A percentile compares a stretch with the other conserved stretches of the same genome.
These are phyloP conservation scores for Beauveria sp. DNA, from an alignment of 2,329 filamentous ascomycete genomes.

Conservation along the genomic window DNA sequence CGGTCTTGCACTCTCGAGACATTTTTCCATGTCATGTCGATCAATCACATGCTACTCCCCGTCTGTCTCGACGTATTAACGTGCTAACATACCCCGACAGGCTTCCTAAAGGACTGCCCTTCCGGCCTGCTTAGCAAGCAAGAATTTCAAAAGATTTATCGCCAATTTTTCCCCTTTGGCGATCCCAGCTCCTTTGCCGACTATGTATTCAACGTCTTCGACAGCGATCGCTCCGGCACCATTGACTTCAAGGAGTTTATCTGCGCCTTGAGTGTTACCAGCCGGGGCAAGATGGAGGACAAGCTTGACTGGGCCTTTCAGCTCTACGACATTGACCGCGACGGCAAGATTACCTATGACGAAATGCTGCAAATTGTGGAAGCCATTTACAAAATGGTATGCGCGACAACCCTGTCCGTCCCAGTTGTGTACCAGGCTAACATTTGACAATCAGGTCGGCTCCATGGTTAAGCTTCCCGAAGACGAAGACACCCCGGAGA, in stretches of 20 bases:
- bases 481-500: slow-evolving; percentile 98
- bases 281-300: slow-evolving; percentile 97
- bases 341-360: slow-evolving; percentile 97
- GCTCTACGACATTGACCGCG: slow-evolving; percentile 97
- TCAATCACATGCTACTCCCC: too few relatives aligned
- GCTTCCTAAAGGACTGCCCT: slow-evolving; percentile 96
- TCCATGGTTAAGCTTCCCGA: slow-evolving; percentile 99
- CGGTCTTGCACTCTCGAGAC: too few relatives aligned
- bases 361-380: slow-evolving; percentile 99
- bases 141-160: slow-evolving; percentile 99
- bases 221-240: slow-evolving; percentile 91
- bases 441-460: slow-evolving; percentile 58
- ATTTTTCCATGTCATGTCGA: too few relatives aligned
- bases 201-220: slow-evolving; percentile 99
- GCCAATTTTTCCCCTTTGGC: slow-evolving; percentile 98
- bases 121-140: slow-evolving; percentile 95
- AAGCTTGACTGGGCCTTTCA: slow-evolving; percentile 99
- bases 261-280: slow-evolving; percentile 93
- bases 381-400: slow-evolving; percentile 99
- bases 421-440: neutral
- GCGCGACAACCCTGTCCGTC: slow-evolving; percentile 9
- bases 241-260: slow-evolving; percentile 99
- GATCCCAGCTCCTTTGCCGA: slow-evolving; percentile 96
- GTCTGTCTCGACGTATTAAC: neutral
- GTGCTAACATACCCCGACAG: slow-evolving; percentile 36